A percentile compares a stretch with the other conserved stretches of the same genome.
Conservation (phyloP, 1,284 basidiomycete species). For the Singerocomus inundabilis region DNA sequence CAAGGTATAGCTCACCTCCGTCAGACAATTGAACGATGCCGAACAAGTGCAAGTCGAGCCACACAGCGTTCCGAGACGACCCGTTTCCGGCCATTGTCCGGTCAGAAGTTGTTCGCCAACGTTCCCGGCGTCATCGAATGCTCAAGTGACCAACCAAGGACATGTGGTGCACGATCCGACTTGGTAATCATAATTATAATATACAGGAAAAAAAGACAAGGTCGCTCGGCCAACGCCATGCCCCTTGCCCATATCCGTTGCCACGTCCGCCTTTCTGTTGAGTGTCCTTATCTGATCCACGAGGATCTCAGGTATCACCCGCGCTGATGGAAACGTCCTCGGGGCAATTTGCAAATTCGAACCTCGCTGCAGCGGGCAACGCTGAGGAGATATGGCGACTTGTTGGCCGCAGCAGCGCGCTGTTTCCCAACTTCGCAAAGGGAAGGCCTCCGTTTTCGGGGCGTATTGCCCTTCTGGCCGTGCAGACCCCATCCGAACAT, state of each 20-base stretch:
- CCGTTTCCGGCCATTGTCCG: conserved; percentile 13
- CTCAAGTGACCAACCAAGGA: too few species aligned
- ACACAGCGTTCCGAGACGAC: conserved; percentile 27
- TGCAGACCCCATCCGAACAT: conserved; percentile 21
- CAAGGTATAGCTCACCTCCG: conserved; percentile 13
- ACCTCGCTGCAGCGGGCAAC: conserved; percentile 16
- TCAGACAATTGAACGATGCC: conserved; percentile 17
- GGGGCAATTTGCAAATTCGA: conserved; percentile 31
- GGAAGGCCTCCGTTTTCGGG: too few species aligned
- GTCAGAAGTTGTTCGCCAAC: too few species aligned
- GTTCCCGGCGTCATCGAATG: too few species aligned
- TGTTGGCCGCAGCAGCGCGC: conserved; percentile 20
- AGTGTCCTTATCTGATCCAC: conserved; percentile 32
- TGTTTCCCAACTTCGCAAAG: conserved; percentile 6
- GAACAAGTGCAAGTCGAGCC: conserved; percentile 19
- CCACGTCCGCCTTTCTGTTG: conserved; percentile 19
- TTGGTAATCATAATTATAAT: too few species aligned
- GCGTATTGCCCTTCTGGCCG: conserved; percentile 20
- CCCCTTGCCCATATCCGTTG: conserved; percentile 29
- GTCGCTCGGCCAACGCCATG: conserved; percentile 16
- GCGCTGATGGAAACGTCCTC: conserved; percentile 22
- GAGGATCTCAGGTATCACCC: conserved; percentile 24
- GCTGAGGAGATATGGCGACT: conserved; percentile 20
- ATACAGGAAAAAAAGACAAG: too few species aligned
- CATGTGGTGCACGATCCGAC: too few species aligned